Evolutionary conservation across 805 yeast species (phyloP), one percentile per base, ranked within the genome.

Genomic region (Kodamaea sagamina): DNA sequence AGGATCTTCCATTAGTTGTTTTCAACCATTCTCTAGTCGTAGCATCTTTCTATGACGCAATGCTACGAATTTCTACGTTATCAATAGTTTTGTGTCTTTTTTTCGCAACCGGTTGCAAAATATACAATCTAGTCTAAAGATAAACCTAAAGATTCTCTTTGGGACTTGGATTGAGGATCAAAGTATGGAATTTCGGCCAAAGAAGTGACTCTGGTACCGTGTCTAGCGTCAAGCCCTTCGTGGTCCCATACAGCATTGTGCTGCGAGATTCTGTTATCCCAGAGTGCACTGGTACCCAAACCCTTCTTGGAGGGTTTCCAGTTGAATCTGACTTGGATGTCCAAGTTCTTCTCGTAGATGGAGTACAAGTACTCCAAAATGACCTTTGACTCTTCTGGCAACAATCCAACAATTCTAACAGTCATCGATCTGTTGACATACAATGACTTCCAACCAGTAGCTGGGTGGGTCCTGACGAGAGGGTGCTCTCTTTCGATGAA

Each of bases 231-330:
- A 36, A 54, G 39, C 7, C 66, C 67, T 48, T 72, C 77, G 57
- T 75, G 73, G 51, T 76, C 81, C 62, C 72, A 66, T n/a, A 77
- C 71, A 9, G 81, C 81, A 44, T 65, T 63, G 62, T 81, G 86
- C 43, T 70, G 70, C 17, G 79, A 67, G 41, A 76, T 54, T 57
- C 84, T 65, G 66, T 79, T 80, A 52, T 80, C 84, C 84, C 84
- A 79, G 27, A 79, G 52, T 6, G 81, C 84, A 29, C 78, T 65
- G 24, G 47, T 42, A 16, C 52, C 52, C 39, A 47, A 39, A 10
- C 52, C 52, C 29, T 42, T 39, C 35, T 43, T 41, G 18, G 52
- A 46, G 9, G 53, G 50, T 35, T 46, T 44, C 54, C 54, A 50
- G 49, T 48, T 48, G 47, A 50, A 50, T 42, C 54, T 46, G 32